Percentiles rank a stretch among this genome's conserved stretches.
phyloP scores from a whole-genome alignment of 768 basidiomycete genomes.

The Roridomyces roridus region DNA sequence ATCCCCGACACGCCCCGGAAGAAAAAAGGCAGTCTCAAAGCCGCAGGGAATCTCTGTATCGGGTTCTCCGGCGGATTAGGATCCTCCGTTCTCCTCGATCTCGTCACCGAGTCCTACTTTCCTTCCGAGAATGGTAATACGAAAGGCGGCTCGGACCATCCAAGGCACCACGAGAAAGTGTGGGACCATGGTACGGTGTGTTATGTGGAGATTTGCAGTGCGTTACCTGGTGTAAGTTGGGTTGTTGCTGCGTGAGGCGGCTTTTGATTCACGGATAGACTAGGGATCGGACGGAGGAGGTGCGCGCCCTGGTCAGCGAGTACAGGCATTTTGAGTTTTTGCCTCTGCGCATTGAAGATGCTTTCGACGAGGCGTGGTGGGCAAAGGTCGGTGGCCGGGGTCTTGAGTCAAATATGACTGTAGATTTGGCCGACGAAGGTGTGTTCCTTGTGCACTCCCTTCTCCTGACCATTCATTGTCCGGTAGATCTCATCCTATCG shows the following conservation, averaged over 20 bases:
- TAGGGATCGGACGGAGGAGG: constrained; percentile 59
- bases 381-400: constrained; percentile 43
- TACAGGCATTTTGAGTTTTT: constrained; percentile 64
- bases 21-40: constrained; percentile 56
- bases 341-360: constrained; percentile 72
- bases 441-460: neutral
- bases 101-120: constrained; percentile 68
- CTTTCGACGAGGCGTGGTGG: constrained; percentile 79
- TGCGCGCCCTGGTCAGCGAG: constrained; percentile 49
- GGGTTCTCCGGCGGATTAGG: constrained; percentile 84
- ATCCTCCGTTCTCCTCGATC: constrained; percentile 74
- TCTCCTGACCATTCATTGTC: neutral
- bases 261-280: constrained; percentile 43
- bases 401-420: constrained; percentile 35
- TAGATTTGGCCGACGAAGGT: constrained; percentile 65
- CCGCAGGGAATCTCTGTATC: constrained; percentile 70
- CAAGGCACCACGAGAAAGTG: constrained; percentile 60
- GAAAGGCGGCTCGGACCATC: constrained; percentile 69
- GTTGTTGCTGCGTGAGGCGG: neutral
- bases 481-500: constrained; percentile 39
- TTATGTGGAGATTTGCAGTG: constrained; percentile 73
- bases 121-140: constrained; percentile 31
- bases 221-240: constrained; percentile 62
- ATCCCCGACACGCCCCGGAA: constrained; percentile 60
- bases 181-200: constrained; percentile 70